These are phyloP conservation scores for Mortierella sp. DNA, from an alignment of 371 early-diverging fungal genomes.

Conservation along the genomic window DNA sequence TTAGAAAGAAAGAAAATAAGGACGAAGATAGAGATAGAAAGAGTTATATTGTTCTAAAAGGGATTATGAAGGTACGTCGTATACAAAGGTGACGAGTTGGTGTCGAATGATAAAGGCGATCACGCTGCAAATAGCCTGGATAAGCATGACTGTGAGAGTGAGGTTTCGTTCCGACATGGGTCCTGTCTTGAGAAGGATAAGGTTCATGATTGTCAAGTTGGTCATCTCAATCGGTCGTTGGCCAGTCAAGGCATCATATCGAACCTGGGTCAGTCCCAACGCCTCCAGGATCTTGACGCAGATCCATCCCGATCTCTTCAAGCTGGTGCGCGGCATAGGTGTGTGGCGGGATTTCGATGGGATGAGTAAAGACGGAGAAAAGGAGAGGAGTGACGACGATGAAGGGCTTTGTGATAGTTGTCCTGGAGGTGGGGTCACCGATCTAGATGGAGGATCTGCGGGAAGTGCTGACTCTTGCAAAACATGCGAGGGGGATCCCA, in stretches of 20 bases:
- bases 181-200: slow-evolving; percentile 81
- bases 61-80: slow-evolving; percentile 41
- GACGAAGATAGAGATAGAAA: no score
- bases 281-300: slow-evolving; percentile 54
- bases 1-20: no score
- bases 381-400: background rate
- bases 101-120: slow-evolving; percentile 85
- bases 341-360: slow-evolving; percentile 15
- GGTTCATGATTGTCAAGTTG: slow-evolving; percentile 93
- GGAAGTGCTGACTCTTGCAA: slow-evolving; percentile 55
- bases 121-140: slow-evolving; percentile 72
- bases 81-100: slow-evolving; percentile 80
- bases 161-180: slow-evolving; percentile 80
- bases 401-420: background rate
- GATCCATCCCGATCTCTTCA: slow-evolving; percentile 51
- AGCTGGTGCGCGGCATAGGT: slow-evolving; percentile 31
- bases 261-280: slow-evolving; percentile 59
- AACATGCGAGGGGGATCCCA: slow-evolving; percentile 53
- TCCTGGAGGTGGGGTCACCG: slow-evolving; percentile 33
- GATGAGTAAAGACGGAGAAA: slow-evolving; percentile 11
- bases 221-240: slow-evolving; percentile 69
- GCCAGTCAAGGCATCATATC: slow-evolving; percentile 74
- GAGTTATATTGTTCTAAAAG: no score
- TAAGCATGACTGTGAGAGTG: slow-evolving; percentile 62
- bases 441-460: slow-evolving; percentile 40